These are phyloP conservation scores for Phyllosticta paracitricarpa DNA, from an alignment of 2,329 filamentous ascomycete genomes.

Conservation along the genomic window DNA sequence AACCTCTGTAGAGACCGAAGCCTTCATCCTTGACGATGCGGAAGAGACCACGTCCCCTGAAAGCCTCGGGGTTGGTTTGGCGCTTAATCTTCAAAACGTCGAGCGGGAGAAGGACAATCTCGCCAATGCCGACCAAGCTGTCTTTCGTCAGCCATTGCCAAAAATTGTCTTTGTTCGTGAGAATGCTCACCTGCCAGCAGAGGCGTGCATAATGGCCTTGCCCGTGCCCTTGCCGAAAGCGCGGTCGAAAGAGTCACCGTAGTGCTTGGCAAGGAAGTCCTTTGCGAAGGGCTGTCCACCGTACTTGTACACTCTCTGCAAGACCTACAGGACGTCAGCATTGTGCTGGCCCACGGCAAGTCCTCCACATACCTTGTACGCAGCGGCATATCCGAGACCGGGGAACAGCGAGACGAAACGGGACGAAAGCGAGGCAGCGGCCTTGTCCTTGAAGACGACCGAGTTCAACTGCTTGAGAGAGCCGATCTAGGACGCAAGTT, in stretches of 20 bases:
- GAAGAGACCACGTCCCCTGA: slow-evolving; percentile 84
- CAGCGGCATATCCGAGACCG: slow-evolving; percentile 90
- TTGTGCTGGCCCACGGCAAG: neutral
- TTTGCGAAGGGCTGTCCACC: slow-evolving; percentile 92
- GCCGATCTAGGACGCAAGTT: slow-evolving; percentile 31
- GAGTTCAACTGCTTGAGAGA: slow-evolving; percentile 61
- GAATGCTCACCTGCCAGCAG: slow-evolving; percentile 64
- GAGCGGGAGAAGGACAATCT: slow-evolving; percentile 88
- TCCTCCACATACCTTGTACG: slow-evolving; percentile 64
- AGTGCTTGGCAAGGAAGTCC: slow-evolving; percentile 73
- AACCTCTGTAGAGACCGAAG: slow-evolving; percentile 89
- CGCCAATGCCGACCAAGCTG: slow-evolving; percentile 90
- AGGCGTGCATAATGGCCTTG: slow-evolving; percentile 97
- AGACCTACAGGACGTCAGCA: slow-evolving; percentile 42
- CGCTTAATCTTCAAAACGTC: slow-evolving; percentile 99
- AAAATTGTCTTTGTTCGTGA: neutral
- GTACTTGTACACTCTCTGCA: slow-evolving; percentile 98
- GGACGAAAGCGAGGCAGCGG: slow-evolving; percentile 53
- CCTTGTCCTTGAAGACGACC: slow-evolving; percentile 90
- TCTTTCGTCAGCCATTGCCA: neutral
- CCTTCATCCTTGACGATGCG: slow-evolving; percentile 89
- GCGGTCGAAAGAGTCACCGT: slow-evolving; percentile 73
- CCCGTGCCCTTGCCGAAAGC: slow-evolving; percentile 94
- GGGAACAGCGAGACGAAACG: slow-evolving; percentile 97
- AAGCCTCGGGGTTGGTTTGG: slow-evolving; percentile 97